Base-by-base conservation (phyloP, 495 filamentous ascomycete species). In the Cryomyces minteri region DNA sequence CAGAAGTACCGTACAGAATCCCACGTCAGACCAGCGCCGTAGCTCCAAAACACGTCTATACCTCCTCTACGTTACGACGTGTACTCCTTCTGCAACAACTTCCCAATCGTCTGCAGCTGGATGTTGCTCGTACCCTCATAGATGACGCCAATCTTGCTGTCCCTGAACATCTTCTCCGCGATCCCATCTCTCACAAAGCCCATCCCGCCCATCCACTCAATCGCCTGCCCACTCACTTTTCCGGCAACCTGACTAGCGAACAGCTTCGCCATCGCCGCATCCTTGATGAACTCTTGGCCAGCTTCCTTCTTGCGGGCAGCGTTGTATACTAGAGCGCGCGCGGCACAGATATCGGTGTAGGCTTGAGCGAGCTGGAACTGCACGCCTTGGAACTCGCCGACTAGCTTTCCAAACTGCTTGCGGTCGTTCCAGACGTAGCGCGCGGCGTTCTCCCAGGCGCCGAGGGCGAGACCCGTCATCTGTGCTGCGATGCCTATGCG, bases 161-260 rank as follows among this genome's bases (percentile, higher is more conserved):
- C 90, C 25, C 90, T 72, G 71, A 79, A 99, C 68, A 80, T 92
- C 76, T 99, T 99, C 78, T 99, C 90, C 4, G 92, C 90, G 49
- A 94, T 76, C 3, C 90, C 90, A 61, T 99, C 90, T 37, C 90
- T 70, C 34, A 96, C 90, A 54, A 99, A 99, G 6, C 76, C 77
- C 90, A 94, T 95, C 43, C 90, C 90, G 32, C 90, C 90, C 88
- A 95, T 95, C 90, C 92, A 96, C 65, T 96, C 90, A 12, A 99
- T 75, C 4, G 88, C 90, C 8, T 77, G 74, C 7, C 87, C 79
- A 43, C 82, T 81, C 18, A 96, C 88, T 43, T 76, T 75, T 11
- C 84, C 84, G 0, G 90, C 90, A 12, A 99, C 87, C 67, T 96
- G 92, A 9, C 80, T 87, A 4, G 90, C 78, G 59, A 79, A 95